A percentile compares a stretch with the other conserved stretches of the same genome.
Conservation (phyloP, 768 basidiomycete species). For the Trametes cinnabarina region DNA sequence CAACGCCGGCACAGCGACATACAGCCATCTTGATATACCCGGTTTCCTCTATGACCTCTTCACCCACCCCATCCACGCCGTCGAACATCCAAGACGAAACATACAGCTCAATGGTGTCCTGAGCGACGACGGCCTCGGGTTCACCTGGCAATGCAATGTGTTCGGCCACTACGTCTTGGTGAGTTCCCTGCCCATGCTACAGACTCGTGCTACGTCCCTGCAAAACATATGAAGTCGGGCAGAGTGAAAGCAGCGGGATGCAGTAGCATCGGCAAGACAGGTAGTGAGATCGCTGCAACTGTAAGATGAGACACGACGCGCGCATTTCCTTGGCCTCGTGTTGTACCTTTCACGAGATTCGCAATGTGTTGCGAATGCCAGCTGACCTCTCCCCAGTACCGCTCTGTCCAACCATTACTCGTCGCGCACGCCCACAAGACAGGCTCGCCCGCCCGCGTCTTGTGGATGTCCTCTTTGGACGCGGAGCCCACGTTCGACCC, state of each 20-base stretch:
- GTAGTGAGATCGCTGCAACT: no score
- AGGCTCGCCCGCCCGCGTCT: constrained; percentile 51
- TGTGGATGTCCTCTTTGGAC: constrained; percentile 81
- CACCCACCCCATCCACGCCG: constrained; percentile 40
- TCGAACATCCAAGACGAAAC: constrained; percentile 57
- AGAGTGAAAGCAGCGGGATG: no score
- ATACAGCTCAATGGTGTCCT: constrained; percentile 56
- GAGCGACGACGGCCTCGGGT: constrained; percentile 70
- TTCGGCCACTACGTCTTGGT: constrained; percentile 82
- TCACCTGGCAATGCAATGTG: constrained; percentile 82
- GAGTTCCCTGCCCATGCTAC: no score
- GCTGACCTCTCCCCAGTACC: constrained; percentile 58
- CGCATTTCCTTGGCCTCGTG: no score
- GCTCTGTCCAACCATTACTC: constrained; percentile 55
- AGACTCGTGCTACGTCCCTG: no score
- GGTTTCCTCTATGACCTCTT: constrained; percentile 47
- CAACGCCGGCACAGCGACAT: constrained; percentile 74
- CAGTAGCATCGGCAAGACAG: no score
- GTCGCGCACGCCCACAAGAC: constrained; percentile 36
- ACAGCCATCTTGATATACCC: constrained; percentile 52
- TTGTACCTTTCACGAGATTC: no score
- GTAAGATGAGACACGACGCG: no score
- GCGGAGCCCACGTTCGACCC: constrained; percentile 54
- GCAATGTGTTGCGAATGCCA: no score
- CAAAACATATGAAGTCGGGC: no score